Percentiles rank a stretch among this genome's conserved stretches.
Conservation (phyloP, 2,329 filamentous ascomycete genomes). For the Xylariaceae sp. region DNA sequence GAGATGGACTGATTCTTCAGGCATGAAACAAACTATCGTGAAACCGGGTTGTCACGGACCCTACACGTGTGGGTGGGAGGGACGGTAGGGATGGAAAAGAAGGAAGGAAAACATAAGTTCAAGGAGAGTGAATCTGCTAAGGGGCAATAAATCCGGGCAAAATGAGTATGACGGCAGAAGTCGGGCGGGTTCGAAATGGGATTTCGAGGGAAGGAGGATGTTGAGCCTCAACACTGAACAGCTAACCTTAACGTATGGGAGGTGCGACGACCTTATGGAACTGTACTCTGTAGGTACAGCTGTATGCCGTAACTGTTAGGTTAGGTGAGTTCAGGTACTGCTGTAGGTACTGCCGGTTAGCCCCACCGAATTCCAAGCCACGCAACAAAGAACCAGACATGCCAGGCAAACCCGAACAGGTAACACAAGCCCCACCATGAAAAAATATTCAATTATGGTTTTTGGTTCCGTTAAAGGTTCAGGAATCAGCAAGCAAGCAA, state of each 20-base stretch:
- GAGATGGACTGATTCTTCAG: conserved; percentile 1
- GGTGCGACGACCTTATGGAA: neutral
- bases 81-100: conserved; percentile 3
- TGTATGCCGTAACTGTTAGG: too few species aligned
- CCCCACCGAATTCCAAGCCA: neutral
- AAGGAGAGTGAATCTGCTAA: neutral
- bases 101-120: neutral
- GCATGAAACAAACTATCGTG: too few species aligned
- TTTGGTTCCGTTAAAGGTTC: too few species aligned
- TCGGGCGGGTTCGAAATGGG: neutral
- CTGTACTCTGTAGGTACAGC: too few species aligned
- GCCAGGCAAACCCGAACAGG: neutral
- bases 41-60: too few species aligned
- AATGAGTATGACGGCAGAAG: neutral
- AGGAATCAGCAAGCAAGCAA: too few species aligned
- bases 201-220: conserved; percentile 2
- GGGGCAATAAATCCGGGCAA: neutral
- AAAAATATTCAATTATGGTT: neutral
- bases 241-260: neutral
- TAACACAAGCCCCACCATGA: neutral
- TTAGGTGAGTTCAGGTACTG: neutral
- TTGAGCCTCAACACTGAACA: conserved; percentile 9
- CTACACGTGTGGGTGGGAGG: conserved; percentile 1
- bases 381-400: neutral
- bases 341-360: neutral